Percentiles rank a stretch among this genome's conserved stretches.
phyloP scores from a whole-genome alignment of 2,329 filamentous ascomycete species.

The Tolypocladium nubicola region DNA sequence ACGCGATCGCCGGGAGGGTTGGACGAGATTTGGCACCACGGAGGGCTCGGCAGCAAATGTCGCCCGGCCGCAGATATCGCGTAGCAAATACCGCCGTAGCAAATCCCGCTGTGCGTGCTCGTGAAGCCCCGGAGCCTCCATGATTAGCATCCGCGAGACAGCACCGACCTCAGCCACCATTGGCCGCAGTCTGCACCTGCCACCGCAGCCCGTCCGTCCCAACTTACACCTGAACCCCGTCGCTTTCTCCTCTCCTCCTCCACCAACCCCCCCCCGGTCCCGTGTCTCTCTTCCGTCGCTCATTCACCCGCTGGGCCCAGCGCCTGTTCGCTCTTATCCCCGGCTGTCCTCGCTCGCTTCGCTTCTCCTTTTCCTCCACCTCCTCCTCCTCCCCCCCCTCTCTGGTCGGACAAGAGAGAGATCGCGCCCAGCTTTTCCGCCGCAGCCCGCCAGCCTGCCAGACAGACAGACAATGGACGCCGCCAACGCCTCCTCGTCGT shows the following conservation, averaged over 20 bases:
- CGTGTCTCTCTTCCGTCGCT: neutral
- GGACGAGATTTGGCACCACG: too few relatives aligned
- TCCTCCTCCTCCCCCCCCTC: neutral
- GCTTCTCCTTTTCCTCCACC: neutral
- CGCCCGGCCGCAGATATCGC: too few relatives aligned
- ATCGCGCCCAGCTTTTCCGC: neutral
- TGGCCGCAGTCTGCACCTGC: too few relatives aligned
- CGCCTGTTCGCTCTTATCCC: neutral
- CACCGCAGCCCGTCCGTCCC: neutral
- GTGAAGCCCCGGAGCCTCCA: too few relatives aligned
- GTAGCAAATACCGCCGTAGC: too few relatives aligned
- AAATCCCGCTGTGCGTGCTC: too few relatives aligned
- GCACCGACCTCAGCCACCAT: too few relatives aligned
- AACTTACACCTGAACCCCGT: neutral
- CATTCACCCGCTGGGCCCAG: neutral
- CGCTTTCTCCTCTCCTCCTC: neutral
- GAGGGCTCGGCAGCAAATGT: too few relatives aligned
- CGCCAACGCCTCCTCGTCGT: conserved; percentile 53
- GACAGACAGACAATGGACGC: conserved; percentile 32
- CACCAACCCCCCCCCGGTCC: neutral
- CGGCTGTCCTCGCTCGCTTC: neutral
- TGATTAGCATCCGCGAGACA: too few relatives aligned
- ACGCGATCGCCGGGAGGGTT: too few relatives aligned
- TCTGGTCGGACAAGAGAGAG: neutral
- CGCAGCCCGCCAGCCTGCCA: conserved; percentile 2